phyloP scores from a whole-genome alignment of 225 moss, liverwort and hornwort species.

The Sphagnum contortum region DNA sequence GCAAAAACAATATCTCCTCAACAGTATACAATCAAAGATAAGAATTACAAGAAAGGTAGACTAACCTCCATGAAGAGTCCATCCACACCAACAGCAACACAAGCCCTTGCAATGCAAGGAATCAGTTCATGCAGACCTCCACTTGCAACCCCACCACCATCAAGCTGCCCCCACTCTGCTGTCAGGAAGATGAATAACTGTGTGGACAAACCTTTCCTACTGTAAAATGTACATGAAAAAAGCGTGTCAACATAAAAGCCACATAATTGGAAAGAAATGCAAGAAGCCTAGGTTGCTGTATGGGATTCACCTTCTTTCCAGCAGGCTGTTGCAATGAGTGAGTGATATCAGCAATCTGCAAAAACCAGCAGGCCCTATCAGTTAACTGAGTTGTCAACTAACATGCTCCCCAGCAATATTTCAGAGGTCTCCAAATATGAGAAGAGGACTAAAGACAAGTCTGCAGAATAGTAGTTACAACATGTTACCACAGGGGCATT shows the following conservation, averaged over 20 bases:
- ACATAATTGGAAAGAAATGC: background rate
- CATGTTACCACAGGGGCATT: constrained; percentile 54
- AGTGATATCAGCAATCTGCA: constrained; percentile 77
- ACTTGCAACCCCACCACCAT: constrained; percentile 80
- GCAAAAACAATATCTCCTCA: too few relatives aligned
- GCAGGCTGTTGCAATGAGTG: constrained; percentile 96
- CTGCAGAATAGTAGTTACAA: background rate
- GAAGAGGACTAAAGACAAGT: too few relatives aligned
- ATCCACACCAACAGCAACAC: constrained; percentile 87
- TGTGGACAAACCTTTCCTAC: too few relatives aligned
- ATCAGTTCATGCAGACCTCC: constrained; percentile 88
- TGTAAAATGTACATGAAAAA: too few relatives aligned
- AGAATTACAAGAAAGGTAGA: background rate
- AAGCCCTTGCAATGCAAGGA: constrained; percentile 79
- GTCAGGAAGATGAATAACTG: too few relatives aligned
- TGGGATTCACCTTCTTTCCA: constrained; percentile 31
- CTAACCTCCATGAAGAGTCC: constrained; percentile 91
- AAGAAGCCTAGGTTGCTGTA: background rate
- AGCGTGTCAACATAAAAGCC: background rate
- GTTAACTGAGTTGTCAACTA: too few relatives aligned
- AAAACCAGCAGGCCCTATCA: background rate
- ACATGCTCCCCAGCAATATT: too few relatives aligned
- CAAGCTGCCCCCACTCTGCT: constrained; percentile 22
- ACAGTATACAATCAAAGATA: too few relatives aligned
- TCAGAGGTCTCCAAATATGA: too few relatives aligned